phyloP scores from a whole-genome alignment of 306 rosid genomes.

The Begonia masoniana region DNA sequence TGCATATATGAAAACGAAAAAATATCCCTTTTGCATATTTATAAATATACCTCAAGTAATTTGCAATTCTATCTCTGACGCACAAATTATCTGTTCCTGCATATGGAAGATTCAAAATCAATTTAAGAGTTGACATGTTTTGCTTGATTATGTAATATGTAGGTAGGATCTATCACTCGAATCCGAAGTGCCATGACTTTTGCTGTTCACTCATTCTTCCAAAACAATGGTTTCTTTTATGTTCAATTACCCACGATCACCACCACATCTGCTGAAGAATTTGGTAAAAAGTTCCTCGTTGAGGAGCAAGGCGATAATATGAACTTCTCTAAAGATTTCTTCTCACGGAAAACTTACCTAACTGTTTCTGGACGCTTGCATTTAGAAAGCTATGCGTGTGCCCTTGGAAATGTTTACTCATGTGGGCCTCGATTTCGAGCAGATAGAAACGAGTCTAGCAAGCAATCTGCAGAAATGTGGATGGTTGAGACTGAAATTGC shows the following conservation, averaged over 20 bases:
- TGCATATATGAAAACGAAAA: too few species aligned
- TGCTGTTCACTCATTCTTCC: constrained; percentile 63
- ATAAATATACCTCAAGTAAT: too few species aligned
- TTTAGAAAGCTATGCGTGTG: constrained; percentile 75
- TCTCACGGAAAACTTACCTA: constrained; percentile 41
- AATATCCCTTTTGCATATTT: too few species aligned
- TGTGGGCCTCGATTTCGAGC: constrained; percentile 79
- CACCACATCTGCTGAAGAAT: constrained; percentile 50
- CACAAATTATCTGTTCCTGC: too few species aligned
- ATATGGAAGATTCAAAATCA: too few species aligned
- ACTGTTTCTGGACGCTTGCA: constrained; percentile 69
- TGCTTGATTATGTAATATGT: constrained; percentile 16
- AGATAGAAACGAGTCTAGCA: constrained; percentile 35
- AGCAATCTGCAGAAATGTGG: constrained; percentile 79
- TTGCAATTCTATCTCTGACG: too few species aligned
- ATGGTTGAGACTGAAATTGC: constrained; percentile 90
- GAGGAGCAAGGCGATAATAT: constrained; percentile 21
- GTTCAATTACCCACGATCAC: constrained; percentile 70
- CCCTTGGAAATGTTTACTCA: constrained; percentile 85
- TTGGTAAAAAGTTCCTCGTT: constrained; percentile 39
- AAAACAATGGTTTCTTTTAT: constrained; percentile 49
- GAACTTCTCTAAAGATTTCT: constrained; percentile 38
- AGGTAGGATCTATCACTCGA: constrained; percentile 84
- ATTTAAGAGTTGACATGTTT: constrained; percentile 8
- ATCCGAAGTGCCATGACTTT: constrained; percentile 56